A percentile compares a stretch with the other conserved stretches of the same genome.
Evolutionary conservation across 345 rosid species (phyloP).

Genomic region (Syzygium aqueum): DNA sequence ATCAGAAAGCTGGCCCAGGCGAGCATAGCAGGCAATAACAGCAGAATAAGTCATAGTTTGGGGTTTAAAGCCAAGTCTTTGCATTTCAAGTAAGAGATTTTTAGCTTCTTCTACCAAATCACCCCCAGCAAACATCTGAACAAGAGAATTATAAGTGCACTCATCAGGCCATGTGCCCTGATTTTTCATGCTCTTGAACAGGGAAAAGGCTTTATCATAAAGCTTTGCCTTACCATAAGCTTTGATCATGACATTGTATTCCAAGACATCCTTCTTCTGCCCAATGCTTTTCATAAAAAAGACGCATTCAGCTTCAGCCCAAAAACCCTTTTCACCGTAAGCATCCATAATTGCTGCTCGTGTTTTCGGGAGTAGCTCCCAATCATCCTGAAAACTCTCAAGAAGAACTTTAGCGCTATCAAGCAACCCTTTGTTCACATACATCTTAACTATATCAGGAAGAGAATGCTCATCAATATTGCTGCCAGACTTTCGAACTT

Average conservation of each 20-base stretch:
- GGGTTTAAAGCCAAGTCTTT: slow-evolving; percentile 55
- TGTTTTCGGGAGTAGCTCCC: slow-evolving; percentile 42
- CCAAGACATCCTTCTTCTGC: slow-evolving; percentile 52
- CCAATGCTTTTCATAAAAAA: slow-evolving; percentile 44
- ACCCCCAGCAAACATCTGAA: slow-evolving; percentile 77
- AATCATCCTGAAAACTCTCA: slow-evolving; percentile 32
- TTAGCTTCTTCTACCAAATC: slow-evolving; percentile 64
- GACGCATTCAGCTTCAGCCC: slow-evolving; percentile 75
- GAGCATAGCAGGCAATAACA: slow-evolving; percentile 66
- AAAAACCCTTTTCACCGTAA: slow-evolving; percentile 71
- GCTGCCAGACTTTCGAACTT: slow-evolving; percentile 41
- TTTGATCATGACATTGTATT: slow-evolving; percentile 83
- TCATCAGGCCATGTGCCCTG: slow-evolving; percentile 89
- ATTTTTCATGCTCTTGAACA: slow-evolving; percentile 73
- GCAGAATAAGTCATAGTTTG: slow-evolving; percentile 54
- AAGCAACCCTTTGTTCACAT: slow-evolving; percentile 42
- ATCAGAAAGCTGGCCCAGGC: slow-evolving; percentile 51
- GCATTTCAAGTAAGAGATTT: slow-evolving; percentile 61
- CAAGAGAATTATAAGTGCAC: slow-evolving; percentile 69
- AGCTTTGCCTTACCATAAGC: slow-evolving; percentile 81
- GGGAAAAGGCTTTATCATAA: slow-evolving; percentile 73
- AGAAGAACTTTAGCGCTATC: slow-evolving; percentile 39
- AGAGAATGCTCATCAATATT: slow-evolving; percentile 67
- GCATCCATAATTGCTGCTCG: slow-evolving; percentile 65
- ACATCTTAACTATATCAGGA: slow-evolving; percentile 67